Base-by-base conservation (phyloP, 2,329 filamentous ascomycete species). In the Beauveria australis region DNA sequence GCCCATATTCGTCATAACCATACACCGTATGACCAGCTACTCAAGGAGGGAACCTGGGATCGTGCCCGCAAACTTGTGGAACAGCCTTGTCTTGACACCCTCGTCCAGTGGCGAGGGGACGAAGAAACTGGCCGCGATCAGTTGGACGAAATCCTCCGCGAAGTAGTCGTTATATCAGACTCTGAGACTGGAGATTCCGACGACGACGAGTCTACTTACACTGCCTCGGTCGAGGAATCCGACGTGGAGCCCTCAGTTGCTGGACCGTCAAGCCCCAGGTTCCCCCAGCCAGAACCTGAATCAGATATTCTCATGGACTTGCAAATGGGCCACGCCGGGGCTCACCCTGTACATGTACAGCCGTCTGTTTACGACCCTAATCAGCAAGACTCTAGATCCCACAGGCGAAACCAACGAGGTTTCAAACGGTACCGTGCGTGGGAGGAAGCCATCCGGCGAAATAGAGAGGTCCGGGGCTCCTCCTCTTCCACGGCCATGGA, bases 91-190 rank as follows among this genome's bases (percentile, higher is more conserved):
- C 75, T 88, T 51, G 85, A 87, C 65, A 76, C 84, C 58, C 81
- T 88, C 70, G 81, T 87, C 76, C 87, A 87, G 81, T 88, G 85
- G 85, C 84, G 85, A 74, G 85, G 85, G 60, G 85, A 88, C 66
- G 85, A 88, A 70, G 85, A 88, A 69, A 87, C 81, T 19, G 85
- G 85, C 28, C 81, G 85, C 53, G 85, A 88, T 66, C 83, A 87
- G 69, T 77, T 88, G 18, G 85, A 88, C 62, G 84, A 88, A 68
- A 86, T 88, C 61, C 75, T 88, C 40, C 79, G 83, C 55, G 85
- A 88, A 70, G 83, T 88, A 12, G 82, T 88, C 58, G 81, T 87
- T 66, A 86, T 88, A 49, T 84, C 83, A n/a, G 82, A 85, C 65
- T 79, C 79, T 5, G 81, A 84, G 67, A 79, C 76, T 46, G 78